Conservation (phyloP, 371 early-diverging fungal species). For the Nematocida major region DNA sequence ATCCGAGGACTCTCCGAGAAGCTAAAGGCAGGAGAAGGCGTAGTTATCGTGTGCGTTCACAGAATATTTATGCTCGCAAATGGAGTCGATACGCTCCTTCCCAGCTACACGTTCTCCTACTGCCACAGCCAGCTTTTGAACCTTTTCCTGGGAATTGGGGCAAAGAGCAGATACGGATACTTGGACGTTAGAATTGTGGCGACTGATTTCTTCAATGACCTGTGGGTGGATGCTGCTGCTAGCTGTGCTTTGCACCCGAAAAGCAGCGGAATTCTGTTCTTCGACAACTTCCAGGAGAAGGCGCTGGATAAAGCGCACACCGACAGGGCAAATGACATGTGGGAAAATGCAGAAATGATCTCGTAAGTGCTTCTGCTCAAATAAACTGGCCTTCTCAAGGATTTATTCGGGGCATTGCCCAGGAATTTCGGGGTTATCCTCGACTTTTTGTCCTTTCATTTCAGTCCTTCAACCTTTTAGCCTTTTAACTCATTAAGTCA, state of each 20-base stretch:
- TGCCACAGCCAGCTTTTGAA: conserved; percentile 44
- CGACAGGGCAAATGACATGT: background rate
- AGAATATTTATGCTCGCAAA: background rate
- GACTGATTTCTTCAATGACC: background rate
- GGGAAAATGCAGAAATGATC: conserved; percentile 18
- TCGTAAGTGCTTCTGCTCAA: background rate
- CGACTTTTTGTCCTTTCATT: too few species aligned
- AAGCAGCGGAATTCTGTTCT: background rate
- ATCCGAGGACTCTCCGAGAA: conserved; percentile 16
- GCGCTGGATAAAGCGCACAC: background rate
- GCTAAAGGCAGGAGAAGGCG: conserved; percentile 29
- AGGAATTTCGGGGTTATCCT: too few species aligned
- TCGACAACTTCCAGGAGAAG: background rate
- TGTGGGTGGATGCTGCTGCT: background rate
- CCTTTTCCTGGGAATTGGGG: conserved; percentile 24
- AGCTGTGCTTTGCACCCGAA: background rate
- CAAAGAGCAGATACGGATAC: conserved; percentile 27
- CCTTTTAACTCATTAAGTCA: too few species aligned
- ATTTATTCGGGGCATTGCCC: background rate
- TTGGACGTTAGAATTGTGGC: conserved; percentile 19
- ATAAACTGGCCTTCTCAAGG: background rate
- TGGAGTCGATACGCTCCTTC: background rate
- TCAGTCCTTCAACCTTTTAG: too few species aligned
- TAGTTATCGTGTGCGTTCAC: background rate
- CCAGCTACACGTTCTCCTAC: conserved; percentile 37